A percentile compares a stretch with the other conserved stretches of the same genome.
These are phyloP conservation scores for Cornus florida DNA, from an alignment of 148 eudicot species.

Conservation along the genomic window DNA sequence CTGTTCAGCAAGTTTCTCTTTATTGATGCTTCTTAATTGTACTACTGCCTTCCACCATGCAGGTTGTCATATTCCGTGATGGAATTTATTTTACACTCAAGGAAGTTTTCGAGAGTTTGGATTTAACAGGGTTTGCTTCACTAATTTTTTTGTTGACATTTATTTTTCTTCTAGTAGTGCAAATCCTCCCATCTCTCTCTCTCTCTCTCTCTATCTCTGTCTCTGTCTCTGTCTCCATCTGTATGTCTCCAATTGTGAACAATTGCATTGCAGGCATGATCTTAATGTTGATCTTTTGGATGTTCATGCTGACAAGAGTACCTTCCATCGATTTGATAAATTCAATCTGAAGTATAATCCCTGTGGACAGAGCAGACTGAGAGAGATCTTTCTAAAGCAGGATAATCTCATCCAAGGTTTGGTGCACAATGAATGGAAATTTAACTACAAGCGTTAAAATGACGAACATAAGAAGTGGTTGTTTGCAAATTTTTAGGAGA, in stretches of 20 bases:
- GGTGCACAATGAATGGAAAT: not conserved
- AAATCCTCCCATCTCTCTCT: constrained; percentile 3
- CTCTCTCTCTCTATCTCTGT: not conserved
- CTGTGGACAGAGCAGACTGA: constrained; percentile 84
- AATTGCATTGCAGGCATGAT: constrained; percentile 57
- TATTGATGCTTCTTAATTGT: constrained; percentile 5
- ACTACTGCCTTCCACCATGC: constrained; percentile 15
- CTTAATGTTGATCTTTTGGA: constrained; percentile 82
- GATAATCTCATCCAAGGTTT: constrained; percentile 87
- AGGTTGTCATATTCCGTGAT: constrained; percentile 91
- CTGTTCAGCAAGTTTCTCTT: not conserved
- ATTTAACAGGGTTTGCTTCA: constrained; percentile 63
- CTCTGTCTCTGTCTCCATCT: not conserved
- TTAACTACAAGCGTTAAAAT: not conserved
- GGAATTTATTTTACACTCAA: constrained; percentile 74
- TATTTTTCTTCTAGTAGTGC: not conserved
- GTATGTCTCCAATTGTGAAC: constrained; percentile 13
- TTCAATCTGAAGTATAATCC: constrained; percentile 91
- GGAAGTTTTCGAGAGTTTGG: constrained; percentile 87
- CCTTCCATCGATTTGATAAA: constrained; percentile 84
- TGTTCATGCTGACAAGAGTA: constrained; percentile 86
- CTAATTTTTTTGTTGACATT: constrained; percentile 7
- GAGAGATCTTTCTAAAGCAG: constrained; percentile 81
- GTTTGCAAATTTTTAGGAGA: not conserved
- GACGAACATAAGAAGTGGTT: not conserved